Evolutionary conservation across 2,329 filamentous ascomycete species (phyloP), one percentile per base, ranked within the genome.

Genomic region (Paraphoma sp.): DNA sequence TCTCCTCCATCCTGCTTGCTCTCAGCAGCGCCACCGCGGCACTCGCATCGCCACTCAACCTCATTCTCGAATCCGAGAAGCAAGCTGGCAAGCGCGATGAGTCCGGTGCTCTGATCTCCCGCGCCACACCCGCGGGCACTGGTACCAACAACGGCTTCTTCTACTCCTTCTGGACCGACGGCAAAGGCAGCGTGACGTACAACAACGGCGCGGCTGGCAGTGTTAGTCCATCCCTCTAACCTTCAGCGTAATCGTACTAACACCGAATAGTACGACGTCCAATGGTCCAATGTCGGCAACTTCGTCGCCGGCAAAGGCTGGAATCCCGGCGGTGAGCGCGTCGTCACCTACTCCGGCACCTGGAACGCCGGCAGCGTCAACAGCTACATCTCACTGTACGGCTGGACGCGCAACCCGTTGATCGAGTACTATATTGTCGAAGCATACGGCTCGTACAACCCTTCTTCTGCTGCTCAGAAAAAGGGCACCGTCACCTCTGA

Each of bases 391-490:
- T 73, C 84, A 12, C 71, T 87, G n/a, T 87, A 87, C 65, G 84
- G 84, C 45, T 87, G 85, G 83, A 84, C 81, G 1, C 75, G 69
- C 16, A 80, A 78, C 68, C 83, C 83, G 0, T 73, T 85, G n/a
- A 77, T 86, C 67, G 84, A 86, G 63, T 86, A 86, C 76, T 86
- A 86, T 75, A 81, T 87, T 55, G 78, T 86, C 61, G 84, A 87
- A 57, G 72, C 78, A 11, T 82, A 80, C 67, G 82, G 81, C 57
- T 79, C 78, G 42, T 81, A 84, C 66, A 78, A 82, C 44, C 82
- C 82, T 1, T 77, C 77, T 54, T 78, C 80, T 63, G 82, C 77
- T 16, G 79, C 78, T 60, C 79, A 76, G 1, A 74, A 76, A 57
- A 82, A 82, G 67, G 84, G 84, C 28, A 80, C 79, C 54, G 79